phyloP scores from a whole-genome alignment of 129 eudicot species.

The carrot (Daucus carota) region DH1_v3.0 NC_030381.2:18916501-18917000 shows the following conservation, averaged over 20 bases:
- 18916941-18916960: neutral
- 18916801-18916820: neutral
- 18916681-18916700: conserved; percentile 59
- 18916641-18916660: conserved; percentile 34
- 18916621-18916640: neutral
- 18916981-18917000: neutral
- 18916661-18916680: conserved; percentile 48
- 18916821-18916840: neutral
- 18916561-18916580: no score
- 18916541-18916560: neutral
- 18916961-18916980: neutral
- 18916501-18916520: neutral
- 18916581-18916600: neutral
- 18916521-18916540: neutral
- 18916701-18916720: conserved; percentile 43
- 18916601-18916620: neutral
- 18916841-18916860: neutral
- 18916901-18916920: neutral
- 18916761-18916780: conserved; percentile 15
- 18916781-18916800: neutral
- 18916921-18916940: neutral
- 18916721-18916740: conserved; percentile 79
- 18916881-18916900: neutral
- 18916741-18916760: conserved; percentile 86
- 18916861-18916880: neutral